A percentile compares a stretch with the other conserved stretches of the same genome.
phyloP scores from a whole-genome alignment of 202 grass and related monocot species.

The Musa balbisiana region DNA sequence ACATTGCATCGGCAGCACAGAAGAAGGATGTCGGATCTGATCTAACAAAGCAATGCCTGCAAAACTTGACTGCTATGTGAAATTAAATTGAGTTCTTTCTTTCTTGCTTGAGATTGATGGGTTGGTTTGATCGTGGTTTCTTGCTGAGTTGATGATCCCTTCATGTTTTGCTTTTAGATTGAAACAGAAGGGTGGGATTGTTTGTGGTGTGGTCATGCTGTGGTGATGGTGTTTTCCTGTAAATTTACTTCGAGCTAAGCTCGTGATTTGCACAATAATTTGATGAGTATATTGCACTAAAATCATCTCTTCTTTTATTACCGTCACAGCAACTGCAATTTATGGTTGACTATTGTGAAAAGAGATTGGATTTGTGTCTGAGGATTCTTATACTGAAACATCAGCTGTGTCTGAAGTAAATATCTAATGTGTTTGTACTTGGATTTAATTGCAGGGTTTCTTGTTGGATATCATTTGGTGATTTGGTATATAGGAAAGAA shows the following conservation, averaged over 20 bases:
- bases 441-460: too few species aligned
- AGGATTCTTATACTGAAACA: too few species aligned
- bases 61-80: conserved; percentile 17
- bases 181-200: conserved; percentile 32
- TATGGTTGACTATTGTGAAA: too few species aligned
- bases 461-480: too few species aligned
- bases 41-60: conserved; percentile 8
- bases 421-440: too few species aligned
- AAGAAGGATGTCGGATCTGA: conserved; percentile 68
- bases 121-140: conserved; percentile 20
- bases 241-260: background rate
- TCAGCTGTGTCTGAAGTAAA: too few species aligned
- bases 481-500: too few species aligned
- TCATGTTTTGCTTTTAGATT: conserved; percentile 50
- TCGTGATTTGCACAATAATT: background rate
- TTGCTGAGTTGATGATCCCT: conserved; percentile 32
- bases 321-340: too few species aligned
- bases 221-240: background rate
- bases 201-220: background rate
- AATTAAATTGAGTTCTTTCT: background rate
- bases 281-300: background rate
- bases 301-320: background rate
- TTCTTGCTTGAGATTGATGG: conserved; percentile 13
- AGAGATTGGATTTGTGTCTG: too few species aligned
- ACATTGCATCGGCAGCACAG: conserved; percentile 46